Evolutionary conservation across 2,329 filamentous ascomycete species (phyloP).

Genomic region (Aspergillus ruber): DNA sequence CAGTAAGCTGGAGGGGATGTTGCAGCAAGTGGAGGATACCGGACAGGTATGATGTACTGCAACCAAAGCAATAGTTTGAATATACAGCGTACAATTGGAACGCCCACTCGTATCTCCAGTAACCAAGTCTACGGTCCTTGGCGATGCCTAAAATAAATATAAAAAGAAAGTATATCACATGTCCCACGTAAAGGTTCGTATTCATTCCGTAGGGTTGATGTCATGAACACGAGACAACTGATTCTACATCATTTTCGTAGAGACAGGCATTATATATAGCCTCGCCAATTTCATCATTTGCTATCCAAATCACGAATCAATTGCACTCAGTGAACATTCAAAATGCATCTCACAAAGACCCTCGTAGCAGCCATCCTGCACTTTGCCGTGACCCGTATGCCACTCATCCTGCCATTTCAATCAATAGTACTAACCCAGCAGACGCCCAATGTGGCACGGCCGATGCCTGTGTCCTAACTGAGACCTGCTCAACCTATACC

Average conservation of each 20-base stretch:
- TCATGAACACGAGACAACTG: background rate
- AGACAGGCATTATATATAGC: too few species aligned
- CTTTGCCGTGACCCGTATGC: background rate
- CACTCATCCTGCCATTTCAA: too few species aligned
- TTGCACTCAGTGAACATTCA: background rate
- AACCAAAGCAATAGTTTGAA: too few species aligned
- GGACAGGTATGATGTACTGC: background rate
- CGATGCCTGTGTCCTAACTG: constrained; percentile 15
- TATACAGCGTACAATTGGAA: too few species aligned
- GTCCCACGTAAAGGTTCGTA: too few species aligned
- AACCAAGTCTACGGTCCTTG: too few species aligned
- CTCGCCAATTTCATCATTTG: too few species aligned
- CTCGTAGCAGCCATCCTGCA: background rate
- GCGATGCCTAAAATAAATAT: too few species aligned
- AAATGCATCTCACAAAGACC: background rate
- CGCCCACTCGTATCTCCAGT: too few species aligned
- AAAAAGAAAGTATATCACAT: too few species aligned
- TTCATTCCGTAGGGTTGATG: background rate
- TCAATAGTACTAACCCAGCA: background rate
- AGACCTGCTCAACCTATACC: constrained; percentile 17
- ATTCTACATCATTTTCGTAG: background rate
- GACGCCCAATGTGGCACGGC: constrained; percentile 8
- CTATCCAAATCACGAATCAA: background rate
- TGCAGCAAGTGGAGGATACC: constrained; percentile 8
- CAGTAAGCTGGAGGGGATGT: constrained; percentile 10